Evolutionary conservation across 345 rosid genomes (phyloP), one percentile per base, ranked within the genome.

Genomic region (Acer yangbiense): DNA sequence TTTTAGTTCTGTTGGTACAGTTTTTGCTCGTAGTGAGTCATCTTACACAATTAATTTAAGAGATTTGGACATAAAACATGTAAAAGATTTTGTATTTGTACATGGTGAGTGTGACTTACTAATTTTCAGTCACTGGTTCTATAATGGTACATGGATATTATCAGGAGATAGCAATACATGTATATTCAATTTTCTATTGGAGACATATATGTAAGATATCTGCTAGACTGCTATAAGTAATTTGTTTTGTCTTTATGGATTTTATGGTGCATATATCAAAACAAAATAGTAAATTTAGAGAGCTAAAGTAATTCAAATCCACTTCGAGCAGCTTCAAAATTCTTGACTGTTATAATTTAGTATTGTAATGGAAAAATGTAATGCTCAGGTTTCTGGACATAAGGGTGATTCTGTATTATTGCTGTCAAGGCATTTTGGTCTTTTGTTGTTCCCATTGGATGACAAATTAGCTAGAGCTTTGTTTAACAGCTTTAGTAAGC

Each of bases 51-150:
- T n/a, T n/a, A n/a, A n/a, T n/a, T n/a, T n/a, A n/a, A n/a, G n/a
- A n/a, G n/a, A n/a, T n/a, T n/a, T n/a, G 85, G 94, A 85, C 77
- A 86, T 94, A 91, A 94, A 90, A 88, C 98, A 96, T 72, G 85
- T 94, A 63, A 96, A 94, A 87, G 98, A 96, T 84, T 94, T 96
- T 78, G 85, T 96, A 83, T 96, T 96, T 85, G 86, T 94, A 35
- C 93, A 94, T 76, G 99, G 99, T 96, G 82, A 75, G 94, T 77
- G 74, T 73, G 66, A 60, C 58, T 71, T 61, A 27, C 62, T 68
- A 23, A 52, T 52, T 60, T 68, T 72, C 27, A 21, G 70, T 69
- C 50, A 48, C 50, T 74, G 2, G 41, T 61, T 29, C 32, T 69
- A 62, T 66, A 73, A 48, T 69, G 11, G 25, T 12, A 13, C 68